Evolutionary conservation across 2,329 filamentous ascomycete genomes (phyloP).

Genomic region (Paecilomyces sp.): DNA sequence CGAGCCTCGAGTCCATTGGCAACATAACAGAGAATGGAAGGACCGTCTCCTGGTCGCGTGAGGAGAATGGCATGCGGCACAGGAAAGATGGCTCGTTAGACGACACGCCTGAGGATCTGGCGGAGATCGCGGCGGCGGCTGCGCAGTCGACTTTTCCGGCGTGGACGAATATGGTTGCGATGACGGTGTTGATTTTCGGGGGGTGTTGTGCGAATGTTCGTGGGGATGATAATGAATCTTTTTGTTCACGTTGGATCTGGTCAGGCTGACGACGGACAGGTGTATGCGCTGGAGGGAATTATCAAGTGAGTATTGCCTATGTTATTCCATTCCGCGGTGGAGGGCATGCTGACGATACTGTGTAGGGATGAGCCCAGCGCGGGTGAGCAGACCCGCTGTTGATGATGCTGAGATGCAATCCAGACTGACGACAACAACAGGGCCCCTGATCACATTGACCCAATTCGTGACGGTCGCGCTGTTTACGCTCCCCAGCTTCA

Average conservation of each 20-base stretch:
- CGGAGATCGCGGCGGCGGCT: constrained; percentile 19
- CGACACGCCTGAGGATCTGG: background rate
- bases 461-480: constrained; percentile 80
- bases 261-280: constrained; percentile 42
- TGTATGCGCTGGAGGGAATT: constrained; percentile 93
- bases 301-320: constrained; percentile 61
- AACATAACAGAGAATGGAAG: background rate
- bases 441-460: constrained; percentile 79
- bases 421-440: constrained; percentile 33
- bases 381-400: constrained; percentile 46
- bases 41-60: background rate
- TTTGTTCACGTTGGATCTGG: constrained; percentile 11
- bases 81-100: background rate
- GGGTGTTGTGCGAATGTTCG: constrained; percentile 89
- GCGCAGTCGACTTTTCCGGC: constrained; percentile 41
- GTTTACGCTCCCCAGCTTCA: constrained; percentile 68
- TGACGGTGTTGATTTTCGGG: constrained; percentile 84
- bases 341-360: constrained; percentile 12
- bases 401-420: background rate
- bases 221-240: constrained; percentile 6
- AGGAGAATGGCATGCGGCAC: background rate
- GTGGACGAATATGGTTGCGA: constrained; percentile 58
- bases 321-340: background rate
- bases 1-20: background rate
- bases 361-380: constrained; percentile 72